These are phyloP conservation scores for Plectosphaerella plurivora DNA, from an alignment of 2,329 filamentous ascomycete genomes.

Conservation along the genomic window DNA sequence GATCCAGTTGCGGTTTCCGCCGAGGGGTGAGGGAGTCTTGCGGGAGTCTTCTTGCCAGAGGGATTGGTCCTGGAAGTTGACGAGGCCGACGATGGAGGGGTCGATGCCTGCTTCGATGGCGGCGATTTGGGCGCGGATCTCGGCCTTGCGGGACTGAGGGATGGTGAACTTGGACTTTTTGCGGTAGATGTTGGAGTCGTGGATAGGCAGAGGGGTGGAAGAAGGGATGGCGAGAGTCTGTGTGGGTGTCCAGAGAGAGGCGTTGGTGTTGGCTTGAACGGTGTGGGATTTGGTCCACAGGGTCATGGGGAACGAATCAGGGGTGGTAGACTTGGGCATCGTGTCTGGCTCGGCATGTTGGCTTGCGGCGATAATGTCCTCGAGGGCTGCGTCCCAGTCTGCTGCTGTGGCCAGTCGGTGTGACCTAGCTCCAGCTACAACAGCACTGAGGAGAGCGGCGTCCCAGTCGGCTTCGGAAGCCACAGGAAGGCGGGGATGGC, in stretches of 20 bases:
- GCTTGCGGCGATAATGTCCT: conserved; percentile 26
- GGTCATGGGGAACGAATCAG: not conserved
- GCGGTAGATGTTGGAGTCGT: not conserved
- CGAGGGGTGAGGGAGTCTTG: not conserved
- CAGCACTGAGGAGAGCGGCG: conserved; percentile 7
- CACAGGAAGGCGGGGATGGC: not conserved
- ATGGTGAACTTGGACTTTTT: conserved; percentile 4
- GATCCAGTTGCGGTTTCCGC: conserved; percentile 7
- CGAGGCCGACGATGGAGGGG: conserved; percentile 7
- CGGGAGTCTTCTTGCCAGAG: conserved; percentile 9
- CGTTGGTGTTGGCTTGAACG: not conserved
- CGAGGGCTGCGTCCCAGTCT: conserved; percentile 35
- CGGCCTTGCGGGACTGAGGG: conserved; percentile 9
- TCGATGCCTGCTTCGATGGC: conserved; percentile 17
- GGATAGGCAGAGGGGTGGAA: not conserved
- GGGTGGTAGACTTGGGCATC: not conserved
- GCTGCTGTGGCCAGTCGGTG: conserved; percentile 12
- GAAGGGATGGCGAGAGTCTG: not conserved
- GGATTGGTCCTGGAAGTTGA: conserved; percentile 3
- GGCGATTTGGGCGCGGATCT: conserved; percentile 19
- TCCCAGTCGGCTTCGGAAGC: conserved; percentile 10
- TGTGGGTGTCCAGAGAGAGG: conserved; percentile 4
- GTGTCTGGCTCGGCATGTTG: conserved; percentile 7
- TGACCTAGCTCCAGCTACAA: not conserved
- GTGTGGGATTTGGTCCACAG: not conserved